phyloP scores from a whole-genome alignment of 2,329 filamentous ascomycete genomes.

The Verticillium longisporum region DNA sequence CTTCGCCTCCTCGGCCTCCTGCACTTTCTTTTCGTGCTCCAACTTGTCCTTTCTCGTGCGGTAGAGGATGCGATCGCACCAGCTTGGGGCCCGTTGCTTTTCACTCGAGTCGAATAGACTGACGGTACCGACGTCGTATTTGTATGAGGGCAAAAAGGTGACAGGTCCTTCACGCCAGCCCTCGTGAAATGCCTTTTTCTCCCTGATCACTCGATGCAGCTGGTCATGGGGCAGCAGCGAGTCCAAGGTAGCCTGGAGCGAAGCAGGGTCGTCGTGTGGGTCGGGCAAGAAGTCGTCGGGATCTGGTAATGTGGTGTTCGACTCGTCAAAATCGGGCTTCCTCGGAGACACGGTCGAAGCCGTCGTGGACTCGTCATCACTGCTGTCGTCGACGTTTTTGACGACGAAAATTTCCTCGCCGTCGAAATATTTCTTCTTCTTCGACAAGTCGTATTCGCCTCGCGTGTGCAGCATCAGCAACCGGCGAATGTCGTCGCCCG shows the following conservation, averaged over 20 bases:
- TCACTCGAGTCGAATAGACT: constrained; percentile 92
- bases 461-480: constrained; percentile 75
- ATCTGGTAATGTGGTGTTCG: constrained; percentile 42
- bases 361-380: constrained; percentile 28
- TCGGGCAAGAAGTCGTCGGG: constrained; percentile 62
- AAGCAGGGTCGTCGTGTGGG: constrained; percentile 70
- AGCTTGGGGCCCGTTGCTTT: constrained; percentile 86
- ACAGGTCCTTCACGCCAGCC: constrained; percentile 90
- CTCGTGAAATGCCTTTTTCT: constrained; percentile 77
- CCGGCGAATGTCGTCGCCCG: constrained; percentile 82
- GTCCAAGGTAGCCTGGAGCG: constrained; percentile 79
- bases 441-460: constrained; percentile 63
- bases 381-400: constrained; percentile 35
- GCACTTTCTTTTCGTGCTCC: constrained; percentile 54
- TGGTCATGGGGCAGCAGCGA: constrained; percentile 90
- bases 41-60: constrained; percentile 67
- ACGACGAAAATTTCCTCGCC: constrained; percentile 28
- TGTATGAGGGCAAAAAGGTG: constrained; percentile 88
- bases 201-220: constrained; percentile 64
- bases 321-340: constrained; percentile 24
- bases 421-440: constrained; percentile 32
- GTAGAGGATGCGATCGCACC: constrained; percentile 93
- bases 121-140: constrained; percentile 93
- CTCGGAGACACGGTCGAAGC: constrained; percentile 8
- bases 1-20: constrained; percentile 59